Base-by-base conservation (phyloP, 179 eudicot species). In the Spergularia azorica region DNA sequence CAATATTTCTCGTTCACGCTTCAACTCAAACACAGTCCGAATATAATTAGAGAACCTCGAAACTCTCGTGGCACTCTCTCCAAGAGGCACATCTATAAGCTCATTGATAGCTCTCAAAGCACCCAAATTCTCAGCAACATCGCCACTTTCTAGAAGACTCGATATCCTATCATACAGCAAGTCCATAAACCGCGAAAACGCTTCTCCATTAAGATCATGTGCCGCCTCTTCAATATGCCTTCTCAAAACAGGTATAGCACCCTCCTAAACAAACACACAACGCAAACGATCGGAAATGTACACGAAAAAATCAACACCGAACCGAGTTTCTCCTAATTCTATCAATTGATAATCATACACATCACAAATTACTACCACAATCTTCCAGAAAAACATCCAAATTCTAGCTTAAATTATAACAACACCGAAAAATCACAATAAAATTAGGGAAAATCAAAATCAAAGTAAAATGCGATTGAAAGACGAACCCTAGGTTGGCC, bases 61-160 rank as follows among this genome's bases (percentile, higher is more conserved):
- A 85, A 95, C 95, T 76, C 93, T 95, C 10, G 93, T 88, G 61
- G 95, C 97, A 93, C 88, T 91, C 84, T 90, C 97, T 63, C 97
- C 97, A 61, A 93, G 87, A 72, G 88, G 86, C 80, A 93, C 81
- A 76, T 93, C 98, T 63, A 95, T 93, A 67, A 95, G 88, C 85
- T 95, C 98, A 77, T 95, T 89, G 76, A 91, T 91, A 67, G 97
- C 97, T 83, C 97, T 87, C 75, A 95, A 77, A 76, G 97, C 98
- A 77, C 98, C 97, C 86, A 95, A 80, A 85, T 95, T 95, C 56
- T 95, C 97, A 61, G 90, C 84, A 76, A 90, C 84, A 36, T 95
- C 97, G 52, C 81, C 89, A 82, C 97, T 91, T 76, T 90, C 95
- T 68, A 95, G 63, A 67, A 95, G 92, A 80, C 76, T 80, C 41